Base-by-base conservation (phyloP, 2,329 filamentous ascomycete genomes). In the Lachnellula hyalina region DNA sequence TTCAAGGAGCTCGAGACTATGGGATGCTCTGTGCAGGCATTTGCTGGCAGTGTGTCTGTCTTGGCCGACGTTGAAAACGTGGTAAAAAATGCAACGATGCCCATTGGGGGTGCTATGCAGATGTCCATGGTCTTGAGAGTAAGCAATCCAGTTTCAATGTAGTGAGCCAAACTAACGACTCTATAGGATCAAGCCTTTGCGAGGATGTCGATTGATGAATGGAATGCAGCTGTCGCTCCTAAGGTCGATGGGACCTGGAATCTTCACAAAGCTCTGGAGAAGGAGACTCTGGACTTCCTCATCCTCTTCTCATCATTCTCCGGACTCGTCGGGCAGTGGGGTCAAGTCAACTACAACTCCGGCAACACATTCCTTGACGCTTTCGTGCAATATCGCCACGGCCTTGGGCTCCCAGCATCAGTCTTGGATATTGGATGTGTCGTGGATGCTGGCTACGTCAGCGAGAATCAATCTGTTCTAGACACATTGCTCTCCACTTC, bases 381-480 rank as follows among this genome's bases (percentile, higher is more conserved):
- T 2, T 70, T 75, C 45, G 67, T 66, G 1, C 68, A 71, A 28
- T 67, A 74, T 57, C 71, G 76, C 4, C 67, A 68, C 0, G 63
- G 61, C 2, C 65, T 65, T 28, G 74, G 74, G 3, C 65, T 76
- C 3, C 68, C 74, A 2, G 75, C 74, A 34, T 70, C 75, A 0
- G 74, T 73, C 0, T 68, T 85, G 1, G 76, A 83, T 60, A 67
- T 84, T 11, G 79, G 78, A 0, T 73, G 74, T 1, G 73, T 84
- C 11, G 68, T 66, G 3, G 72, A 68, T 9, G 63, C 72, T 1
- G 74, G 75, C 0, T 70, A 66, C 35, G 61, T 75, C 4, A 53
- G 50, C 12, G 52, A 56, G 47, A 61, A 60, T 52, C 45, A 48
- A 21, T 17, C 5, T 1, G 40, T 52, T 5, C n/a, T 38, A 19